Conservation (phyloP, 805 yeast species). For the Pichia heedii region DNA sequence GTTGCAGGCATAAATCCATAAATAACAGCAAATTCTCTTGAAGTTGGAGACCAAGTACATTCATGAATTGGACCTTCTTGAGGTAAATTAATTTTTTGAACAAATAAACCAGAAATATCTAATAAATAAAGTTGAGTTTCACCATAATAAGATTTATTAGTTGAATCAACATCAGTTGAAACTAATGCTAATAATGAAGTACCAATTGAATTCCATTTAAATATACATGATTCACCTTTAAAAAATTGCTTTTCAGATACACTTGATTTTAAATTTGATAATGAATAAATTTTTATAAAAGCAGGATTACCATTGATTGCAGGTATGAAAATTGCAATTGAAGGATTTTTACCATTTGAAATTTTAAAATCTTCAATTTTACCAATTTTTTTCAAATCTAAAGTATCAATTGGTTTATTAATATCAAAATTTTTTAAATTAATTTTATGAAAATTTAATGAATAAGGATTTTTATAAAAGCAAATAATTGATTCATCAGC, state of each 20-base stretch:
- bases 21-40: constrained; percentile 94
- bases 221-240: constrained; percentile 88
- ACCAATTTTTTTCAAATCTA: constrained; percentile 46
- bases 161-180: constrained; percentile 89
- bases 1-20: constrained; percentile 98
- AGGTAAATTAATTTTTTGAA: constrained; percentile 76
- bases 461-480: constrained; percentile 40
- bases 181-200: constrained; percentile 91
- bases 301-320: constrained; percentile 88
- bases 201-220: constrained; percentile 92
- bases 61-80: constrained; percentile 97
- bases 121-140: constrained; percentile 86
- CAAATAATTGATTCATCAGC: constrained; percentile 68
- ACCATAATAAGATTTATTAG: constrained; percentile 93
- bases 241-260: constrained; percentile 82
- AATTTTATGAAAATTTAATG: constrained; percentile 58
- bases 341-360: constrained; percentile 84
- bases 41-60: constrained; percentile 93
- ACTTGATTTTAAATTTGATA: constrained; percentile 68
- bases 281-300: constrained; percentile 69
- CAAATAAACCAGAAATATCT: constrained; percentile 88
- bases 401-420: constrained; percentile 47
- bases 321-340: constrained; percentile 84
- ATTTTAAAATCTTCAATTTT: constrained; percentile 43
- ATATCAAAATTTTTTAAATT: constrained; percentile 29